A percentile compares a stretch with the other conserved stretches of the same genome.
Evolutionary conservation across 2,329 filamentous ascomycete genomes (phyloP).

Genomic region (Aspergillus texensis): DNA sequence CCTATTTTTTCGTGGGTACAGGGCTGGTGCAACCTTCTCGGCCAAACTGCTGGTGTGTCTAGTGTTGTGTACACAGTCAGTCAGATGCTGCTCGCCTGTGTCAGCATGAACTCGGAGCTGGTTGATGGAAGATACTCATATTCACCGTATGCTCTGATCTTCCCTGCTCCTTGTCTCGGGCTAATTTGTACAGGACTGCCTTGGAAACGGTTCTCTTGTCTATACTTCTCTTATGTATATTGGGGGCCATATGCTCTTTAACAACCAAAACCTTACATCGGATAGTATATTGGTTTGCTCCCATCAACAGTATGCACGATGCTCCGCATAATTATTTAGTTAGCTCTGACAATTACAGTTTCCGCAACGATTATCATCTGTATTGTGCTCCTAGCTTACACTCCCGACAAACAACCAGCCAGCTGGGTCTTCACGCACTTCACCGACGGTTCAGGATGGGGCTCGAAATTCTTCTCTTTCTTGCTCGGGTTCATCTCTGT

Average conservation of each 20-base stretch:
- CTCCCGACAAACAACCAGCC: slow-evolving; percentile 60
- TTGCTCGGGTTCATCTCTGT: slow-evolving; percentile 56
- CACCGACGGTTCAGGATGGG: slow-evolving; percentile 65
- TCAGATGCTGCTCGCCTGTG: slow-evolving; percentile 65
- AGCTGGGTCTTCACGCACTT: slow-evolving; percentile 65
- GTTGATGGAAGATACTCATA: slow-evolving; percentile 56
- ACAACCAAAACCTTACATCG: slow-evolving; percentile 62
- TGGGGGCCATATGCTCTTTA: slow-evolving; percentile 64
- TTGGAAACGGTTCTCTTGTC: slow-evolving; percentile 62
- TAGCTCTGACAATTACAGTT: slow-evolving; percentile 39
- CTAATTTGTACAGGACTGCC: slow-evolving; percentile 51
- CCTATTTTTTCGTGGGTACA: slow-evolving; percentile 67
- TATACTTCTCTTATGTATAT: slow-evolving; percentile 57
- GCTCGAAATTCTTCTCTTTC: slow-evolving; percentile 63
- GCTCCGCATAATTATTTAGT: too few species aligned
- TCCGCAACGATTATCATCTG: slow-evolving; percentile 63
- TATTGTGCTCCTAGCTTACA: slow-evolving; percentile 60
- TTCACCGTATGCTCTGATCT: slow-evolving; percentile 53
- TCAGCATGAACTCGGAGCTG: slow-evolving; percentile 62
- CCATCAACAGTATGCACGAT: slow-evolving; percentile 59
- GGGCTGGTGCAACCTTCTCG: slow-evolving; percentile 69
- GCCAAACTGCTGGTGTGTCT: slow-evolving; percentile 65
- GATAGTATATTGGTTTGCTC: slow-evolving; percentile 67
- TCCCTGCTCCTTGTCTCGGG: background rate
- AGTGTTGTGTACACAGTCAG: slow-evolving; percentile 65